A percentile compares a stretch with the other conserved stretches of the same genome.
Evolutionary conservation across 148 eudicot species (phyloP).

Genomic region (Rhododendron griersonianum): DNA sequence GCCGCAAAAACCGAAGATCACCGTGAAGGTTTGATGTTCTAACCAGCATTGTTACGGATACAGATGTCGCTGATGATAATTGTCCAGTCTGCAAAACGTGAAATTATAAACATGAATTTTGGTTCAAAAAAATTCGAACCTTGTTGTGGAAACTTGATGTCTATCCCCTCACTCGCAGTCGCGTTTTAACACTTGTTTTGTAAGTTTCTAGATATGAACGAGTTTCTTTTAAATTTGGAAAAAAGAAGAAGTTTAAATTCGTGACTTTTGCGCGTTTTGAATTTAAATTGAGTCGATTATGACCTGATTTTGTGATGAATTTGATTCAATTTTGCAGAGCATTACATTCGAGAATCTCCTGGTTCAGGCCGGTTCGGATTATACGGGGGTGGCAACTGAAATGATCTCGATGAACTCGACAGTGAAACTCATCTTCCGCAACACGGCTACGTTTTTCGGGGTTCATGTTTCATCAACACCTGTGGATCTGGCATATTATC

Average conservation of each 20-base stretch:
- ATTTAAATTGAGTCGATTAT: background rate
- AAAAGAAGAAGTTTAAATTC: too few relatives aligned
- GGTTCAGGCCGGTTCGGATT: conserved; percentile 74
- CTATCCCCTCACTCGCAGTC: too few relatives aligned
- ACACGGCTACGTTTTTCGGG: conserved; percentile 77
- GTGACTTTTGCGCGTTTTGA: background rate
- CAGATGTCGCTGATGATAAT: background rate
- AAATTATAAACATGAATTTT: too few relatives aligned
- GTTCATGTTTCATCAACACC: conserved; percentile 76
- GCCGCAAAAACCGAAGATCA: conserved; percentile 68
- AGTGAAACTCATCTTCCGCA: conserved; percentile 53
- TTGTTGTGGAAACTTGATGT: too few relatives aligned
- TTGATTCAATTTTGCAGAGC: conserved; percentile 32
- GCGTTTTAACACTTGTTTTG: too few relatives aligned
- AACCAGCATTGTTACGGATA: background rate
- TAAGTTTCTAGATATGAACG: background rate
- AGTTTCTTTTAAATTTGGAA: background rate
- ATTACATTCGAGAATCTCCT: conserved; percentile 57
- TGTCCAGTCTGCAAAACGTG: background rate
- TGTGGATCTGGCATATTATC: conserved; percentile 47
- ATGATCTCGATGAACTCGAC: conserved; percentile 75
- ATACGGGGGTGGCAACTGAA: conserved; percentile 70
- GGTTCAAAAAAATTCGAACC: background rate
- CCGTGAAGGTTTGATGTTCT: conserved; percentile 44
- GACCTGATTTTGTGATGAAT: background rate